Conservation (phyloP, 352 stramenopile genomes). For the Phytophthora gonapodyides region DNA sequence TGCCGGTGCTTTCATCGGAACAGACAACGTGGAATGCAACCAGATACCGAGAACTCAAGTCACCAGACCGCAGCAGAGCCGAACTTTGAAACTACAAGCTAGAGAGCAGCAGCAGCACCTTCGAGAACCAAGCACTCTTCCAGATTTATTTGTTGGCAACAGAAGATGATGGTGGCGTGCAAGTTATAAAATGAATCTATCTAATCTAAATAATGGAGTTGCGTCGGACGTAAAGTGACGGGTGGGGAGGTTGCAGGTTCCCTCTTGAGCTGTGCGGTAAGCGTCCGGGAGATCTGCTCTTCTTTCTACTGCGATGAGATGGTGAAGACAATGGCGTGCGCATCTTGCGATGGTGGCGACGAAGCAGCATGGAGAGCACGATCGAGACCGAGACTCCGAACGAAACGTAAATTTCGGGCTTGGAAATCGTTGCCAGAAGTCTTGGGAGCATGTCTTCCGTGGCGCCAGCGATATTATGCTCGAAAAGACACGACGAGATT, state of each 20-base stretch:
- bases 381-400: constrained; percentile 59
- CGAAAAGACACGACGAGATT: constrained; percentile 73
- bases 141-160: constrained; percentile 40
- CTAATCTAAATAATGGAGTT: constrained; percentile 57
- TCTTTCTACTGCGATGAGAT: constrained; percentile 33
- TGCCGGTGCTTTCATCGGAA: constrained; percentile 11
- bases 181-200: constrained; percentile 15
- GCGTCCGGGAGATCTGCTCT: constrained; percentile 27
- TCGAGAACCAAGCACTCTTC: constrained; percentile 21
- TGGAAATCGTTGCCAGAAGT: constrained; percentile 45
- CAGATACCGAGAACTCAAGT: constrained; percentile 7
- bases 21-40: background rate
- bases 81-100: constrained; percentile 25
- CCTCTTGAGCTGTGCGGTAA: constrained; percentile 26
- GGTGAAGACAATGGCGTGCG: constrained; percentile 38
- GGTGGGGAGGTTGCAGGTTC: constrained; percentile 20
- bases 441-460: constrained; percentile 65
- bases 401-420: constrained; percentile 62
- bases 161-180: constrained; percentile 3
- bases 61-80: constrained; percentile 11
- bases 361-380: constrained; percentile 63
- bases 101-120: constrained; percentile 13
- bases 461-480: constrained; percentile 77
- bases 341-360: constrained; percentile 40
- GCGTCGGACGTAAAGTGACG: constrained; percentile 40